These are phyloP conservation scores for Canariomyces notabilis DNA, from an alignment of 2,329 filamentous ascomycete genomes.

Conservation along the genomic window DNA sequence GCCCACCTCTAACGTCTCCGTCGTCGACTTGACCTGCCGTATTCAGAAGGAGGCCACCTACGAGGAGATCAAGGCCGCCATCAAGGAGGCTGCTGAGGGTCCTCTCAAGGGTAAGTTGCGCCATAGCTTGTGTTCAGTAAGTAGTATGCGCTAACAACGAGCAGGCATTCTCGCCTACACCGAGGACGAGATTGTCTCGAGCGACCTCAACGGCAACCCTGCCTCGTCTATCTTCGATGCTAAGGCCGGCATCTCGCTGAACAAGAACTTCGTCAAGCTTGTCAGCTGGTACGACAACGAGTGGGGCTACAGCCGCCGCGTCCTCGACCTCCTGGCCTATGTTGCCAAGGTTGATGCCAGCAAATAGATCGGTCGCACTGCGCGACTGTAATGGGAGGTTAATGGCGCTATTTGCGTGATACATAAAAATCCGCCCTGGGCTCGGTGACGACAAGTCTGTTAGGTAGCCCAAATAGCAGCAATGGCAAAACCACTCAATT, in stretches of 20 bases:
- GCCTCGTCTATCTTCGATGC: slow-evolving; percentile 98
- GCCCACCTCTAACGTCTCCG: slow-evolving; percentile 96
- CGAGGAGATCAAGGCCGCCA: slow-evolving; percentile 85
- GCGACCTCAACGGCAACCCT: slow-evolving; percentile 86
- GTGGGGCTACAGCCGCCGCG: slow-evolving; percentile 98
- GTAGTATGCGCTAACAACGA: background rate
- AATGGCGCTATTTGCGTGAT: slow-evolving; percentile 5
- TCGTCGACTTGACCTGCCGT: slow-evolving; percentile 93
- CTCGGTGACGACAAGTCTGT: background rate
- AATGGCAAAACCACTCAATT: slow-evolving; percentile 6
- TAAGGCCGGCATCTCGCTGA: slow-evolving; percentile 97
- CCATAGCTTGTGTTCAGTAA: background rate
- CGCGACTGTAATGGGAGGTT: slow-evolving; percentile 15
- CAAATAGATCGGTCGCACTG: slow-evolving; percentile 31
- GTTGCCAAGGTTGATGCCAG: slow-evolving; percentile 69
- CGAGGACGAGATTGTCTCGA: slow-evolving; percentile 94
- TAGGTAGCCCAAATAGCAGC: slow-evolving; percentile 6
- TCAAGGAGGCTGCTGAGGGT: slow-evolving; percentile 84
- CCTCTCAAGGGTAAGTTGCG: slow-evolving; percentile 72
- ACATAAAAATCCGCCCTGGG: slow-evolving; percentile 4
- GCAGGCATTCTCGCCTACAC: slow-evolving; percentile 86
- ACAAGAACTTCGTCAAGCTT: slow-evolving; percentile 98
- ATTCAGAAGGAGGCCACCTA: slow-evolving; percentile 85
- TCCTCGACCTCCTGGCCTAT: slow-evolving; percentile 75
- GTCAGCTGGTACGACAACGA: slow-evolving; percentile 99